Percentiles rank a stretch among this genome's conserved stretches.
Evolutionary conservation across 352 stramenopile genomes (phyloP).

Genomic region (Phytopythium aichiense): DNA sequence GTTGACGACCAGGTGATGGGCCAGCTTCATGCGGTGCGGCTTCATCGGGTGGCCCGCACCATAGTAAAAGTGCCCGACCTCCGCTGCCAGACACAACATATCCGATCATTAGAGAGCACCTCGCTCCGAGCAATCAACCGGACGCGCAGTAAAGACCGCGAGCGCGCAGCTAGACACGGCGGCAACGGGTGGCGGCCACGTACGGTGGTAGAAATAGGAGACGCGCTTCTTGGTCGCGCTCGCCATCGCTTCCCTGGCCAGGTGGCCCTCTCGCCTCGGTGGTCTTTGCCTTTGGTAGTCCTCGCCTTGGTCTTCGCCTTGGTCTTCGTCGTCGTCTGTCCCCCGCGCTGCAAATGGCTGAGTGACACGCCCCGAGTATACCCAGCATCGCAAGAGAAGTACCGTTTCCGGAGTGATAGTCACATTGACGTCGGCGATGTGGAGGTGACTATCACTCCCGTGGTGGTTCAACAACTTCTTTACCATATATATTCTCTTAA

Average conservation of each 20-base stretch:
- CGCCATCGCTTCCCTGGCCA: constrained; percentile 13
- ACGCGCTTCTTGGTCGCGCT: constrained; percentile 71
- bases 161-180: constrained; percentile 3
- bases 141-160: not conserved
- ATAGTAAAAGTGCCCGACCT: constrained; percentile 98
- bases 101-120: not conserved
- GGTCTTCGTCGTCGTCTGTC: not conserved
- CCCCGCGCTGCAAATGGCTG: constrained; percentile 2
- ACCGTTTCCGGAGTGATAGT: not conserved
- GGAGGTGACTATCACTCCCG: too few relatives aligned
- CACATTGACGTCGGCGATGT: not conserved
- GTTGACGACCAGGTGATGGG: constrained; percentile 97
- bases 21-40: constrained; percentile 95
- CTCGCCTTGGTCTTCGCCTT: too few relatives aligned
- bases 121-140: constrained; percentile 7
- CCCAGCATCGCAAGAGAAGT: not conserved
- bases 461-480: not conserved
- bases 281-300: too few relatives aligned
- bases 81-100: constrained; percentile 41
- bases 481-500: too few relatives aligned
- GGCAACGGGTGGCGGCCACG: constrained; percentile 2
- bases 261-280: too few relatives aligned
- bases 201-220: constrained; percentile 88
- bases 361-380: constrained; percentile 3
- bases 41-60: constrained; percentile 97